A percentile compares a stretch with the other conserved stretches of the same genome.
Conservation (phyloP, 306 rosid species). For the Potentilla sterilis region DNA sequence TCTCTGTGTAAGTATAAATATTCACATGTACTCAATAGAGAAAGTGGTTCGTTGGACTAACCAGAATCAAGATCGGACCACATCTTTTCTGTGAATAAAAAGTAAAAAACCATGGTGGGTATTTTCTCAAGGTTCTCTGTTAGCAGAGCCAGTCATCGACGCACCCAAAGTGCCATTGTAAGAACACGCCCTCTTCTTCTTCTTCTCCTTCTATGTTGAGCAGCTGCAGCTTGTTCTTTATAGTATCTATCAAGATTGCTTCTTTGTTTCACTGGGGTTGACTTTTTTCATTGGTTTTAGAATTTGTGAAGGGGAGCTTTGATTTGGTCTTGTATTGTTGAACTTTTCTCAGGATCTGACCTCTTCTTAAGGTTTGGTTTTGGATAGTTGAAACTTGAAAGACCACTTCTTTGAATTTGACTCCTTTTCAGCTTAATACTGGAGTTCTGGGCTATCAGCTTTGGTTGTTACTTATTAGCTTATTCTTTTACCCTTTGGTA, state of each 20-base stretch:
- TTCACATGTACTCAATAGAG: neutral
- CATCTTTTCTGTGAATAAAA: slow-evolving; percentile 10
- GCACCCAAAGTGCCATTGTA: slow-evolving; percentile 93
- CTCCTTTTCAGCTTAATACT: neutral
- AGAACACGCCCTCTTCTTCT: slow-evolving; percentile 12
- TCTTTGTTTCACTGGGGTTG: slow-evolving; percentile 39
- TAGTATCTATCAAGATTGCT: slow-evolving; percentile 5
- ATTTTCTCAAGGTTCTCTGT: slow-evolving; percentile 84
- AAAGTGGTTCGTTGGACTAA: neutral
- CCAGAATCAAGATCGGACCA: neutral
- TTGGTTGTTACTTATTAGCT: neutral
- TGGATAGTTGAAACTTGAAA: neutral
- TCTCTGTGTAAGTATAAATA: neutral
- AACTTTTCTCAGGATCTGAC: slow-evolving; percentile 25
- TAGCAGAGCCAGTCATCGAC: slow-evolving; percentile 70
- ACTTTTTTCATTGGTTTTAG: slow-evolving; percentile 22
- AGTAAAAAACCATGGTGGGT: slow-evolving; percentile 62
- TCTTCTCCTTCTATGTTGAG: neutral
- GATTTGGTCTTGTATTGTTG: slow-evolving; percentile 20
- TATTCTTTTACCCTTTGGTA: neutral
- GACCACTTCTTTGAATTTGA: neutral
- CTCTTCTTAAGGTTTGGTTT: neutral
- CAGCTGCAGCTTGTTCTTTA: neutral
- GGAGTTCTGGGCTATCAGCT: neutral
- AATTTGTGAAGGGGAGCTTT: slow-evolving; percentile 13